Evolutionary conservation across 2,329 filamentous ascomycete genomes (phyloP).

Genomic region (Massarina eburnea): DNA sequence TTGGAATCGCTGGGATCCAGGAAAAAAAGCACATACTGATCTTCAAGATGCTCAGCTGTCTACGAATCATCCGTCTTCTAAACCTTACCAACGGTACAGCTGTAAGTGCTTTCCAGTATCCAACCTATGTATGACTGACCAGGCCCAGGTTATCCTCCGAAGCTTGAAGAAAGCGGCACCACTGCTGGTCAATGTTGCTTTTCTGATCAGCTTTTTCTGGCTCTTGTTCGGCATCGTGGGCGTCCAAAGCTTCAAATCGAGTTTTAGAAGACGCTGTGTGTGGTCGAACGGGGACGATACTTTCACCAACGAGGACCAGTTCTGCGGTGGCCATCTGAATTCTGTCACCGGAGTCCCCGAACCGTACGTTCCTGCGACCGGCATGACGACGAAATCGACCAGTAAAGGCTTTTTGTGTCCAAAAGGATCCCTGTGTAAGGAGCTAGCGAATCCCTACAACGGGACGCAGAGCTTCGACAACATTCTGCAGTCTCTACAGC

Average conservation of each 20-base stretch:
- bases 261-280: constrained; percentile 51
- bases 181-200: constrained; percentile 86
- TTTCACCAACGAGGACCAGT: constrained; percentile 64
- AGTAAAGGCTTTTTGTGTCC: constrained; percentile 88
- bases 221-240: constrained; percentile 94
- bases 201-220: constrained; percentile 97
- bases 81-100: constrained; percentile 91
- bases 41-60: constrained; percentile 94
- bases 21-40: constrained; percentile 73
- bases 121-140: constrained; percentile 7
- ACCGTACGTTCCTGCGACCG: constrained; percentile 66
- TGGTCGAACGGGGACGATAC: constrained; percentile 53
- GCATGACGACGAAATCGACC: constrained; percentile 32
- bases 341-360: constrained; percentile 40
- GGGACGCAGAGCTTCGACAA: constrained; percentile 94
- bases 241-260: constrained; percentile 81
- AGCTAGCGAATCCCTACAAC: constrained; percentile 77
- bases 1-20: constrained; percentile 72
- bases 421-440: constrained; percentile 76
- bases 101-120: constrained; percentile 55
- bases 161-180: constrained; percentile 96
- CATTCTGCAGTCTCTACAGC: constrained; percentile 84
- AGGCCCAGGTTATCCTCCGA: constrained; percentile 79
- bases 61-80: constrained; percentile 88
- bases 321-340: constrained; percentile 82